These are phyloP conservation scores for Uromyces viciae-fabae DNA, from an alignment of 1,284 basidiomycete genomes.

Conservation along the genomic window DNA sequence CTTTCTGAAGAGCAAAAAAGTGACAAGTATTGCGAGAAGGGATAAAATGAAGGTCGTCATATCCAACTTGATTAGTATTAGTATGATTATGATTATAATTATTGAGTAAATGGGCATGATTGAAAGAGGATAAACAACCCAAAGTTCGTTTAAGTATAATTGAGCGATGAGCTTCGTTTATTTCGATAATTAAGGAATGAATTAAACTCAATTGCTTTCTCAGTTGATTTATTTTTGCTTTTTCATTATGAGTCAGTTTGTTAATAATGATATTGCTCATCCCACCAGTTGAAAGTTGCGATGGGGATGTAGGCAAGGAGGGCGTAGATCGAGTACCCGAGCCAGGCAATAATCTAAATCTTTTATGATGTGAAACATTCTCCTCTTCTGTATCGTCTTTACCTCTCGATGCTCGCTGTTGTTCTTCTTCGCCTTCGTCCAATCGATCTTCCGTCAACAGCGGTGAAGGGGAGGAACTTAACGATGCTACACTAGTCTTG, in stretches of 20 bases:
- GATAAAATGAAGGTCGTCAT: too few relatives aligned
- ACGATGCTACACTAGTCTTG: constrained; percentile 17
- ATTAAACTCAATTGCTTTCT: constrained; percentile 20
- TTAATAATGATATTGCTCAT: background rate
- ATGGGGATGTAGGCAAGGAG: background rate
- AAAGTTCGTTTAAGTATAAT: background rate
- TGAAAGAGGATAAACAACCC: background rate
- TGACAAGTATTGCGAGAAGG: background rate
- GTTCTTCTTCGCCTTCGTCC: background rate
- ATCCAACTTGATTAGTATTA: background rate
- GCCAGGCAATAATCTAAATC: constrained; percentile 19
- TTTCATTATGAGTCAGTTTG: background rate
- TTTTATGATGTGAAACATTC: constrained; percentile 14
- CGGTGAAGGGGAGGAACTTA: constrained; percentile 27
- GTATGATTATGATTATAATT: background rate
- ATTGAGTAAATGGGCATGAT: background rate
- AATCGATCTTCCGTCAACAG: background rate
- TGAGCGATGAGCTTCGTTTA: constrained; percentile 35
- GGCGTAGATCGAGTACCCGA: background rate
- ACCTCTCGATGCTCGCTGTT: background rate
- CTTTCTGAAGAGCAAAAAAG: background rate
- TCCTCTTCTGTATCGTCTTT: background rate
- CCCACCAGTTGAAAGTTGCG: background rate
- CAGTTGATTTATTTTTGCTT: background rate
- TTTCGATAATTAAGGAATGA: constrained; percentile 32